A percentile compares a stretch with the other conserved stretches of the same genome.
Conservation (phyloP, 148 eudicot genomes). For the Heliamphora exappendiculata region DNA sequence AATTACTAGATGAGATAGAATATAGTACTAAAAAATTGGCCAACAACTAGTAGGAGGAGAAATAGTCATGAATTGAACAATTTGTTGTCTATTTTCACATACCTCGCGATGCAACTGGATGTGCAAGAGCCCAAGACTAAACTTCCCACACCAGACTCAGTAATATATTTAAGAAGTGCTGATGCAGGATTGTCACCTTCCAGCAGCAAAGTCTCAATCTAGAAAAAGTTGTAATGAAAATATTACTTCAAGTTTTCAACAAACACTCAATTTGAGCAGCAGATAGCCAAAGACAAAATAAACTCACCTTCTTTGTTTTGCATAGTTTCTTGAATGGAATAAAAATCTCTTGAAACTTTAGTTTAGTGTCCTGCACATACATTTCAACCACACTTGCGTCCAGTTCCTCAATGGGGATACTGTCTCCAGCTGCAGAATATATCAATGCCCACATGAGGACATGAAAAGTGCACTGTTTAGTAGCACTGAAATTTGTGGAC, state of each 20-base stretch:
- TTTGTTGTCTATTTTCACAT: conserved; percentile 6
- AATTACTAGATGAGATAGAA: not conserved
- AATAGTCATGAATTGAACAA: not conserved
- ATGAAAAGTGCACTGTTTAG: not conserved
- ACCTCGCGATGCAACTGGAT: conserved; percentile 48
- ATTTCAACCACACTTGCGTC: conserved; percentile 41
- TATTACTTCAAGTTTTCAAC: not conserved
- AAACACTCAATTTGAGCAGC: not conserved
- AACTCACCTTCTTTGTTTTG: conserved; percentile 33
- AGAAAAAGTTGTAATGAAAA: not conserved
- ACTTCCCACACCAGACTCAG: conserved; percentile 36
- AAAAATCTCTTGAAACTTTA: conserved; percentile 38
- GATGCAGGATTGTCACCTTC: conserved; percentile 60
- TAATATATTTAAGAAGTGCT: conserved; percentile 42
- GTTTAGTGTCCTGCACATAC: conserved; percentile 45
- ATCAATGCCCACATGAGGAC: not conserved
- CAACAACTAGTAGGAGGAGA: not conserved
- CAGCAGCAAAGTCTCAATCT: conserved; percentile 59
- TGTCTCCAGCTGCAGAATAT: conserved; percentile 50
- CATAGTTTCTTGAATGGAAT: conserved; percentile 44
- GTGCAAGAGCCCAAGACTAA: conserved; percentile 72
- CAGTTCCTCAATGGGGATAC: conserved; percentile 47
- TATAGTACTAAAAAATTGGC: not conserved
- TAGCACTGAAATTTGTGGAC: not conserved
- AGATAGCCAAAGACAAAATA: not conserved